Percentiles rank a stretch among this genome's conserved stretches.
Conservation (phyloP, 192 early-diverging fungal genomes). For the Coemansia sp. region DNA sequence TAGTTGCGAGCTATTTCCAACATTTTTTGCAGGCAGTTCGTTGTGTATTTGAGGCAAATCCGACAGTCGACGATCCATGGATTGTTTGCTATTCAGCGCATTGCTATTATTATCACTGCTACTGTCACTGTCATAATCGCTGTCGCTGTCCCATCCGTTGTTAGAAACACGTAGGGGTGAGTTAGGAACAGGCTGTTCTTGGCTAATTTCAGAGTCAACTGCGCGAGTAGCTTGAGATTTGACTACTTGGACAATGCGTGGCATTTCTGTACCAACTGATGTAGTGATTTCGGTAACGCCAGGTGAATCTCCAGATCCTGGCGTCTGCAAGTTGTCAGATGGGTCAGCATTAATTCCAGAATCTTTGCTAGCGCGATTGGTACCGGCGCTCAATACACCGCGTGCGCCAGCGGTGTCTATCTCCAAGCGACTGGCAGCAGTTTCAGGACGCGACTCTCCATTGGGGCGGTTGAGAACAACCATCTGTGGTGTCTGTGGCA, state of each 20-base stretch:
- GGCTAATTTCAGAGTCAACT: conserved; percentile 5
- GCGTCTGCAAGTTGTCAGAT: conserved; percentile 13
- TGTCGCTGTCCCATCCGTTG: conserved; percentile 43
- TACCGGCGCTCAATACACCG: neutral
- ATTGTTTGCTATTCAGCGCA: neutral
- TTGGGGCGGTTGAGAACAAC: conserved; percentile 20
- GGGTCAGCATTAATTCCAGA: neutral
- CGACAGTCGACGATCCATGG: neutral
- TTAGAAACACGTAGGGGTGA: conserved; percentile 23
- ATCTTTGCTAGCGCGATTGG: neutral
- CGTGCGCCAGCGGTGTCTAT: conserved; percentile 13
- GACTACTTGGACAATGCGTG: conserved; percentile 39
- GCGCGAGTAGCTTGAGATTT: conserved; percentile 19
- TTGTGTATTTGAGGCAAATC: neutral
- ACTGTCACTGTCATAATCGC: conserved; percentile 17
- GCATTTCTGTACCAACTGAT: conserved; percentile 23
- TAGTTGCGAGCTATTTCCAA: neutral
- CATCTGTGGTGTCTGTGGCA: conserved; percentile 18
- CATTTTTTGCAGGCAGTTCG: neutral
- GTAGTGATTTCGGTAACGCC: conserved; percentile 17
- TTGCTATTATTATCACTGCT: conserved; percentile 3
- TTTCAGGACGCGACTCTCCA: neutral
- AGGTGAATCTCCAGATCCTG: conserved; percentile 21
- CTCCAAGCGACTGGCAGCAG: conserved; percentile 6
- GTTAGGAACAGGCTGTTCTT: conserved; percentile 12